phyloP scores from a whole-genome alignment of 2,329 filamentous ascomycete genomes.

The Aspergillus proliferans region DNA sequence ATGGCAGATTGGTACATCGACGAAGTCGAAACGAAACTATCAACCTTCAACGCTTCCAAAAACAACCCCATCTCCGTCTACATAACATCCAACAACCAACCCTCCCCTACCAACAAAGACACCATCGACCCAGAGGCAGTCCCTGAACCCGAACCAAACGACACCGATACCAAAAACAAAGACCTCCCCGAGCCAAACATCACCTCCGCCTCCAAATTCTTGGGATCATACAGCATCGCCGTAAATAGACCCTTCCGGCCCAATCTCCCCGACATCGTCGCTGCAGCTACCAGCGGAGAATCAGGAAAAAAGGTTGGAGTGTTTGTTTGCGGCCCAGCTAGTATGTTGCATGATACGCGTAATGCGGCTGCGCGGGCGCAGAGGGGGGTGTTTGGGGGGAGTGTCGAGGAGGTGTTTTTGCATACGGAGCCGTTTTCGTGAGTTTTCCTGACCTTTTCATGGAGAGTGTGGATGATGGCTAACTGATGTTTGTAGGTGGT shows the following conservation, averaged over 20 bases:
- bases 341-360: slow-evolving; percentile 44
- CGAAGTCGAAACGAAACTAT: slow-evolving; percentile 2
- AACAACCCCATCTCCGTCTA: slow-evolving; percentile 12
- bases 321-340: slow-evolving; percentile 40
- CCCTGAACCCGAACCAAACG: not conserved
- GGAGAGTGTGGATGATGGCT: not conserved
- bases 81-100: slow-evolving; percentile 5
- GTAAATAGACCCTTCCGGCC: slow-evolving; percentile 21
- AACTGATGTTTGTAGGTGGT: not conserved
- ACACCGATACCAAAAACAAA: not conserved
- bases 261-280: slow-evolving; percentile 21
- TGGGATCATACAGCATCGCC: not conserved
- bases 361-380: slow-evolving; percentile 44
- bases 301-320: slow-evolving; percentile 16
- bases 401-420: slow-evolving; percentile 35
- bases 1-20: slow-evolving; percentile 10
- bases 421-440: slow-evolving; percentile 46
- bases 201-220: not conserved
- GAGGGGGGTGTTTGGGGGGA: slow-evolving; percentile 26
- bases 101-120: not conserved
- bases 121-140: not conserved
- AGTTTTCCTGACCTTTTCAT: slow-evolving; percentile 21
- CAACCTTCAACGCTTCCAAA: slow-evolving; percentile 1
- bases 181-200: not conserved
- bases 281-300: slow-evolving; percentile 10